Evolutionary conservation across 192 early-diverging fungal species (phyloP).

Genomic region (Pilobolus umbonatus): DNA sequence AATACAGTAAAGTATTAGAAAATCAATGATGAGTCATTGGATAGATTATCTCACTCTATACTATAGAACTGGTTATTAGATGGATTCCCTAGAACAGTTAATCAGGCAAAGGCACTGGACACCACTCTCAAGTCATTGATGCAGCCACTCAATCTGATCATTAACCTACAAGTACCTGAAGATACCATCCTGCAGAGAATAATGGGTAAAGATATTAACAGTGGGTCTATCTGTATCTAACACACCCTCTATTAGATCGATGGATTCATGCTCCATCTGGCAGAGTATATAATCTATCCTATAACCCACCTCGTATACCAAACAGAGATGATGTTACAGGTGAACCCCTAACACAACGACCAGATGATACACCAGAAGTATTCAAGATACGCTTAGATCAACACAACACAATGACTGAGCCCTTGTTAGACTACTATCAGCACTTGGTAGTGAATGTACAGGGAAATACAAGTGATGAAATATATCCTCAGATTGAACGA

Average conservation of each 20-base stretch:
- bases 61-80: slow-evolving; percentile 74
- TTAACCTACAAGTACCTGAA: slow-evolving; percentile 90
- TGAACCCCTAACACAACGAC: slow-evolving; percentile 79
- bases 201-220: slow-evolving; percentile 45
- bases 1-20: slow-evolving; percentile 31
- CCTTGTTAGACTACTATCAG: slow-evolving; percentile 83
- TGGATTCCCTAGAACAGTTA: slow-evolving; percentile 85
- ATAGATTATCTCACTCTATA: slow-evolving; percentile 4
- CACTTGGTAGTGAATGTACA: slow-evolving; percentile 64
- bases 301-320: slow-evolving; percentile 81
- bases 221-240: background rate
- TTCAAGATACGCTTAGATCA: slow-evolving; percentile 73
- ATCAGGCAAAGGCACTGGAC: slow-evolving; percentile 76
- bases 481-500: slow-evolving; percentile 80
- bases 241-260: slow-evolving; percentile 59
- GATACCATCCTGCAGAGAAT: slow-evolving; percentile 86
- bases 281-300: slow-evolving; percentile 88
- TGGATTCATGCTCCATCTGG: slow-evolving; percentile 92
- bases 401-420: slow-evolving; percentile 74
- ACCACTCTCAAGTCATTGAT: slow-evolving; percentile 42
- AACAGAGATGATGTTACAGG: slow-evolving; percentile 93
- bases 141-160: slow-evolving; percentile 76
- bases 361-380: slow-evolving; percentile 84
- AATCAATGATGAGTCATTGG: background rate
- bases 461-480: slow-evolving; percentile 86